Evolutionary conservation across 768 basidiomycete species (phyloP), one percentile per base, ranked within the genome.

Genomic region (Naganishia vishniacii): DNA sequence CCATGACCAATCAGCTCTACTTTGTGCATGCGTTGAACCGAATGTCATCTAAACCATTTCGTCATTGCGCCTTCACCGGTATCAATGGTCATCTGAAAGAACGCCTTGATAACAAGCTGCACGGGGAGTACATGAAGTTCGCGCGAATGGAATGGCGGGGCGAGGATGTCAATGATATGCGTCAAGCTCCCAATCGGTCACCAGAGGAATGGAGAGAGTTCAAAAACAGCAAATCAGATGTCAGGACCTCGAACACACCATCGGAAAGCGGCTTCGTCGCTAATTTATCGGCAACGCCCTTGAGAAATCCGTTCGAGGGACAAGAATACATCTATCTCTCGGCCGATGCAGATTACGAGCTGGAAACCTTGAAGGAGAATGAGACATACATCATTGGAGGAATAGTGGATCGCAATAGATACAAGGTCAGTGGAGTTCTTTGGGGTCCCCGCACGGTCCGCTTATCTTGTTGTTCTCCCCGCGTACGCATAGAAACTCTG

Each of bases 301-400:
- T 60, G 20, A 48, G 45, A 9, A 64, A 58, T 23, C 34, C 71
- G 7, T 58, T 62, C 29, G 37, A 48, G 20, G 65, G 63, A 20
- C 70, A 83, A 65, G 84, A 74, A 47, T 80, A 95, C 59, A 82
- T 98, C 41, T 99, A 99, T 77, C 84, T 99, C 58, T 95, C 95
- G 7, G 95, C 93, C 1, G 95, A 99, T 78, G 86, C 93, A 8
- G 83, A 86, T 31, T 84, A 93, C 53, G 90, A 93, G 77, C 79
- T 99, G 45, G 79, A 81, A n/a, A 86, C 88, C 70, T 83, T 99
- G 61, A 84, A 81, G 61, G 85, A 89, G 61, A 85, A 86, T 45
- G 88, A 93, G 73, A 88, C 86, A 8, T 98, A 98, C 74, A 85
- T 99, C 70, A 92, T 99, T 59, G 94, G 94, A 48, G 94, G 93